Conservation (phyloP, 805 yeast genomes). For the Sporopachydermia quercuum region DNA sequence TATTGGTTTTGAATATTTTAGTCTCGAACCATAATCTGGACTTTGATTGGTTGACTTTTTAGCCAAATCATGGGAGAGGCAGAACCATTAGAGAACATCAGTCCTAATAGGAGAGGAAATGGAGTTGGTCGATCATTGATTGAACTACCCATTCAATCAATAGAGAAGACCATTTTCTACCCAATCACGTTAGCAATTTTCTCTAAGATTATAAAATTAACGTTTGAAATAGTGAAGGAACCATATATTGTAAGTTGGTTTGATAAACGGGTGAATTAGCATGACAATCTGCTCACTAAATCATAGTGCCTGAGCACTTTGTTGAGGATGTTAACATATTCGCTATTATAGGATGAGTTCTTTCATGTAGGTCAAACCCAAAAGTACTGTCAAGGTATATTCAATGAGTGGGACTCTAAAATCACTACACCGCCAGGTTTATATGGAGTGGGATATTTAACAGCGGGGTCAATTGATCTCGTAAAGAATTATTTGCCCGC, state of each 20-base stretch:
- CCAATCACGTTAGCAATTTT: no score
- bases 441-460: constrained; percentile 34
- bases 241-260: background rate
- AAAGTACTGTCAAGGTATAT: constrained; percentile 46
- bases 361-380: constrained; percentile 78
- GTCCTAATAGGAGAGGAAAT: no score
- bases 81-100: no score
- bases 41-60: no score
- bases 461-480: constrained; percentile 13
- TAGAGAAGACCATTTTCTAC: no score
- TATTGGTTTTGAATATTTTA: no score
- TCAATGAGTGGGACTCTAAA: constrained; percentile 66
- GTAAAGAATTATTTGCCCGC: constrained; percentile 1
- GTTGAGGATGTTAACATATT: background rate
- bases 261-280: no score
- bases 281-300: background rate
- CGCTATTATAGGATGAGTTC: constrained; percentile 51
- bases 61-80: no score
- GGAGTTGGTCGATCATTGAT: no score
- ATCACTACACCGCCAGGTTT: constrained; percentile 97
- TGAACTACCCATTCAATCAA: no score
- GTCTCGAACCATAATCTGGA: no score
- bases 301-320: background rate
- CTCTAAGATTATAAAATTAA: no score
- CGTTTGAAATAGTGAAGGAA: background rate